Evolutionary conservation across 805 yeast genomes (phyloP), one percentile per base, ranked within the genome.

Genomic region (Saccharomycopsis selenospora): DNA sequence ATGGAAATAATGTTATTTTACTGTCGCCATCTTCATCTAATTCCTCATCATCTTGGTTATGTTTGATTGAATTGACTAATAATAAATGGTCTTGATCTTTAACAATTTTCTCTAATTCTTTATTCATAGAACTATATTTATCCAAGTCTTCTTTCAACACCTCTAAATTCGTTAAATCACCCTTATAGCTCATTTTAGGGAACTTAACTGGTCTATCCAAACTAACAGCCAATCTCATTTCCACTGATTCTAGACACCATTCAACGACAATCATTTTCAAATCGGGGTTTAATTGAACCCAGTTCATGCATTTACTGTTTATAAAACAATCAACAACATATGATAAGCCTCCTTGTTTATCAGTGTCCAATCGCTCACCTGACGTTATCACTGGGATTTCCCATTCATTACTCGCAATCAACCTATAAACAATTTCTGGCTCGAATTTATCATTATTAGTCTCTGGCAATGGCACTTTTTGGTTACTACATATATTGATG

Each of bases 171-270:
- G 38, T 38, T 13, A 50, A 24, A 13, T 24, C 57, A 1, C 95
- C 95, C 66, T 89, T 89, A 44, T 73, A 66, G 8, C 70, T 61
- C 79, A 91, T 71, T 56, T 85, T 86, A 1, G 96, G 96, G 2
- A 77, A 67, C 2, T 77, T 61, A 42, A 79, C 68, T 30, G 61
- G 61, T 46, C 95, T 66, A 48, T 82, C 85, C 14, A 89, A 68
- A 3, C 67, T 63, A 1, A 79, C 61, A 43, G 70, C 67, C 36
- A 48, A 51, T 23, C 73, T 58, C 50, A 80, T 66, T 60, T 87
- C 96, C 2, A 85, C 78, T 8, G 89, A 75, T 59, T 87, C 95
- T 36, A 88, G 61, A 57, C 95, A 82, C 84, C 95, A 87, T 60
- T 87, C 95, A 4, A 84, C 75, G 43, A 86, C 61, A 11, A 88